Conservation (phyloP, 495 filamentous ascomycete species). For the Penicillium alfredii region DNA sequence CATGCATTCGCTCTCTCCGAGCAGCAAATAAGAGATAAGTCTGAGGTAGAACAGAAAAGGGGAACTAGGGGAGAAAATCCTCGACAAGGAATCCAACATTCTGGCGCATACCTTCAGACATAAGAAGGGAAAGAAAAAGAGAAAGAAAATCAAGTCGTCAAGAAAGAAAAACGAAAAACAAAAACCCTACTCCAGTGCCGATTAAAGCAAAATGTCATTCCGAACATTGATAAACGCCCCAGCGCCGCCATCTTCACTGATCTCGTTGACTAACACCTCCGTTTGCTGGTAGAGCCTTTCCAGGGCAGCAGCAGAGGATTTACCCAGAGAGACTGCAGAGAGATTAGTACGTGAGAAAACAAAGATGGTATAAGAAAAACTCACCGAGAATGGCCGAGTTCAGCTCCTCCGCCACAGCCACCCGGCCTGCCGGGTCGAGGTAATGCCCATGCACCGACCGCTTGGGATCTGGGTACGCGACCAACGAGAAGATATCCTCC, state of each 20-base stretch:
- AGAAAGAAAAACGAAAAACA: no score
- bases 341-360: conserved; percentile 12
- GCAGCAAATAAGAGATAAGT: no score
- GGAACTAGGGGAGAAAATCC: no score
- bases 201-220: conserved; percentile 52
- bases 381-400: conserved; percentile 91
- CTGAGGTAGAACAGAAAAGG: no score
- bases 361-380: conserved; percentile 19
- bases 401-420: conserved; percentile 84
- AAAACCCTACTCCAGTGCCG: no score
- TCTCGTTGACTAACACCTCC: conserved; percentile 72
- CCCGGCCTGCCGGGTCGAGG: conserved; percentile 67
- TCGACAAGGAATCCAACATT: no score
- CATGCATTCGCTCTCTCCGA: no score
- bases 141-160: no score
- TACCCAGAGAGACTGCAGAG: conserved; percentile 72
- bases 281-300: conserved; percentile 87
- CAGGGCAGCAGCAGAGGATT: conserved; percentile 79
- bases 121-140: no score
- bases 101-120: no score
- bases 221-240: conserved; percentile 82
- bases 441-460: conserved; percentile 69
- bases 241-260: conserved; percentile 75
- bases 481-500: conserved; percentile 79
- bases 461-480: conserved; percentile 78